Base-by-base conservation (phyloP, 352 stramenopile genomes). In the Phytopythium helicoides region DNA sequence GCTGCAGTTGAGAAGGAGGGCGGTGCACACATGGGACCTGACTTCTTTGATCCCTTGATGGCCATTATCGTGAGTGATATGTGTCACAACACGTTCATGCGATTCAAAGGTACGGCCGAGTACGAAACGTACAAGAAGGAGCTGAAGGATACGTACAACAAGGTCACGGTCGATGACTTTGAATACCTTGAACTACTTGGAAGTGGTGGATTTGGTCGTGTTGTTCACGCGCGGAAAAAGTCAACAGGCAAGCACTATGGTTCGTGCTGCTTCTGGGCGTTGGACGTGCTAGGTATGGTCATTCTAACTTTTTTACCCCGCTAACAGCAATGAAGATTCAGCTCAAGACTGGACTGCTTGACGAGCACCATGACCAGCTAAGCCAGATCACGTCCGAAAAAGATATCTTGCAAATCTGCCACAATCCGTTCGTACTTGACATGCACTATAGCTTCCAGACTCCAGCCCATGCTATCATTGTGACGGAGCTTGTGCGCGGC, bases 381-480 rank as follows among this genome's bases (percentile, higher is more conserved):
- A 82, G 73, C 47, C 82, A 94, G 58, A 93, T 94, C 52, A 91
- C 87, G 18, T 92, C 87, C 7, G 89, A 95, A 60, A 95, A 95
- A 57, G 81, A 90, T 52, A 89, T 94, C 57, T 65, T 96, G 35
- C 83, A 91, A 54, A 76, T 89, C 34, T 95, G 84, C 50, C 76
- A 95, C 60, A 89, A 96, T 55, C 86, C 87, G 35, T 95, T 94
- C 54, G 81, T 96, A 28, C 61, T 96, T 8, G 81, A 95, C 51
- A 94, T 96, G 77, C 78, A 96, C 57, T 97, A 96, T 66, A 92
- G 82, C 41, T 94, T 97, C 55, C 84, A 96, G 54, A 97, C 86
- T 22, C 63, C 82, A 3, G 78, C 74, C 3, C 77, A 94, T 56
- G 86, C 84, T 22, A 86, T 97, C 47, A 94, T 97, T 47, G 86